A percentile compares a stretch with the other conserved stretches of the same genome.
These are phyloP conservation scores for Lactifluus pinguis DNA, from an alignment of 768 basidiomycete genomes.

Conservation along the genomic window DNA sequence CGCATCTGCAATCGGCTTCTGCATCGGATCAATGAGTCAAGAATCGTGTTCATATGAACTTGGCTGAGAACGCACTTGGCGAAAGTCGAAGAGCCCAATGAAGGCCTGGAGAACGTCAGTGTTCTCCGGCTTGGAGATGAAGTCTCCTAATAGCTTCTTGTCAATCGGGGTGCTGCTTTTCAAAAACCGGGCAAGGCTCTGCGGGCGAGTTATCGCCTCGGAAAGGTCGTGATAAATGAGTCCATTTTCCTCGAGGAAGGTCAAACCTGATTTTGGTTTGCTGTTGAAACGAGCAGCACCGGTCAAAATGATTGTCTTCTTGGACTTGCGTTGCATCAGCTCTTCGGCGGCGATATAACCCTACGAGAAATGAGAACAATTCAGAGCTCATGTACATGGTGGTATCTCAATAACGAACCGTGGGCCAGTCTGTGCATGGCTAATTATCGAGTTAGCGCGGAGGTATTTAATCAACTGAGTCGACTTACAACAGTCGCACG, in stretches of 20 bases:
- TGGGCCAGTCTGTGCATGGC: constrained; percentile 49
- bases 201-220: constrained; percentile 43
- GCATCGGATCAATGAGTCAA: not conserved
- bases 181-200: constrained; percentile 76
- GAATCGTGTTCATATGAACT: not conserved
- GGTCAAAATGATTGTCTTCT: constrained; percentile 76
- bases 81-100: constrained; percentile 83
- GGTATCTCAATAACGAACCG: constrained; percentile 35
- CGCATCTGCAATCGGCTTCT: constrained; percentile 95
- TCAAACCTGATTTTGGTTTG: constrained; percentile 85
- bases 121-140: constrained; percentile 82
- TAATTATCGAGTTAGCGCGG: constrained; percentile 8
- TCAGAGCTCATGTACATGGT: not conserved
- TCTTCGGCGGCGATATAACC: constrained; percentile 45
- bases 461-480: not conserved
- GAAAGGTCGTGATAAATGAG: constrained; percentile 68
- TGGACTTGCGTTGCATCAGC: constrained; percentile 62
- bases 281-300: constrained; percentile 84
- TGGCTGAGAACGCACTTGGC: constrained; percentile 45
- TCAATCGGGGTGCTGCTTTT: constrained; percentile 80
- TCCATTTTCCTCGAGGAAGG: constrained; percentile 89
- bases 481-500: constrained; percentile 45
- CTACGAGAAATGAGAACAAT: constrained; percentile 28
- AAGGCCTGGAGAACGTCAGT: constrained; percentile 79
- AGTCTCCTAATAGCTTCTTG: constrained; percentile 91